Base-by-base conservation (phyloP, 192 early-diverging fungal genomes). In the Diversispora epigaea region DNA sequence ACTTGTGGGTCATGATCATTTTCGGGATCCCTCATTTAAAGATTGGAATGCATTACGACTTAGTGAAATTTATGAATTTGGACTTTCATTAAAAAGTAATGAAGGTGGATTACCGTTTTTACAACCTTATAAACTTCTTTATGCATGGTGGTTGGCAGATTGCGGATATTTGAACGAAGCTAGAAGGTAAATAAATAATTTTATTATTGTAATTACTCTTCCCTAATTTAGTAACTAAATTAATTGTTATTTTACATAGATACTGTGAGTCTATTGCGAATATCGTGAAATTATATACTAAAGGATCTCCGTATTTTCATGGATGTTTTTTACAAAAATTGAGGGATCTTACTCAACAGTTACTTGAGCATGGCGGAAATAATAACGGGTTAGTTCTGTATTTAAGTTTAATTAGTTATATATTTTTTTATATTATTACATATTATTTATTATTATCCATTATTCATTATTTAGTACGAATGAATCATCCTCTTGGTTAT, bases 11-110 rank as follows among this genome's bases (percentile, higher is more conserved):
- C 82, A 83, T 0, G 81, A 86, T 54, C 85, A 88, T 67, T 41
- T 76, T 39, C 70, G 67, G 8, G 75, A 78, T 58, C 77, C 70
- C 14, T 49, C 41, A 77, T 88, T 84, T 66, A 79, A 83, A 56
- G 81, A 90, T 57, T 75, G 84, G 17, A 77, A 80, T 22, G 86
- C 91, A 10, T 76, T 97, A 4, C 90, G 88, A 68, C 77, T 90
- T 62, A 95, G 92, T 0, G 96, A 98, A 81, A 80, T 97, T 10
- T 94, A 89, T 76, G 95, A 96, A 77, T 89, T 91, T 79, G 85
- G 89, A 11, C 82, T 86, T 49, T 88, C 89, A 12, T 78, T 88
- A 21, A 70, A 83, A 4, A 73, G 82, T 25, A 80, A 71, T 25
- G 79, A 87, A 19, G 85, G 87, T 17, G 77, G 80, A 21, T 65